These are phyloP conservation scores for Cercospora zeina DNA, from an alignment of 2,329 filamentous ascomycete genomes.

Conservation along the genomic window DNA sequence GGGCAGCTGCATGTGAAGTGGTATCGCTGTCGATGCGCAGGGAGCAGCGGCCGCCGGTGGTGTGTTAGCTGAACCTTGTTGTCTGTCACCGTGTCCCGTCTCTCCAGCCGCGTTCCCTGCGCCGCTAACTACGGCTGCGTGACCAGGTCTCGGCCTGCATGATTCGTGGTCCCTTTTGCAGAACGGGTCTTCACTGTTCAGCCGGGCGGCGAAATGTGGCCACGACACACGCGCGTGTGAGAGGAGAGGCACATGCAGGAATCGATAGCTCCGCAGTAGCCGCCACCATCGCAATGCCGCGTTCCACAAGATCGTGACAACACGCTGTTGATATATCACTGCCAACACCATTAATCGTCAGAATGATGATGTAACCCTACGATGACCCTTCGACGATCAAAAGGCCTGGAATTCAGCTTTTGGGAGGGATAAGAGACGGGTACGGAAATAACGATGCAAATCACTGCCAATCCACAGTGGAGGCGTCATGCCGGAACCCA, in stretches of 20 bases:
- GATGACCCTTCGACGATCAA: no score
- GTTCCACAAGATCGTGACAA: no score
- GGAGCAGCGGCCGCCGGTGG: neutral
- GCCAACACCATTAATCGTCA: no score
- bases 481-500: no score
- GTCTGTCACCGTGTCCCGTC: neutral
- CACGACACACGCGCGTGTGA: neutral
- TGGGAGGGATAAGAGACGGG: no score
- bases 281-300: neutral
- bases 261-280: neutral
- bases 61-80: neutral
- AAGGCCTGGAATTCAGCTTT: no score
- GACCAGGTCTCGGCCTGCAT: neutral
- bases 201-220: neutral
- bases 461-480: no score
- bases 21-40: constrained; percentile 1
- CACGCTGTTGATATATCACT: no score
- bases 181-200: neutral
- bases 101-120: neutral
- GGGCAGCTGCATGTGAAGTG: constrained; percentile 4
- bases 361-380: no score
- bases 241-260: neutral
- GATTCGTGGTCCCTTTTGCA: neutral
- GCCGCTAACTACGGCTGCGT: neutral
- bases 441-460: no score